Base-by-base conservation (phyloP, 2,329 filamentous ascomycete species). In the Sodiomyces alkalinus region DNA sequence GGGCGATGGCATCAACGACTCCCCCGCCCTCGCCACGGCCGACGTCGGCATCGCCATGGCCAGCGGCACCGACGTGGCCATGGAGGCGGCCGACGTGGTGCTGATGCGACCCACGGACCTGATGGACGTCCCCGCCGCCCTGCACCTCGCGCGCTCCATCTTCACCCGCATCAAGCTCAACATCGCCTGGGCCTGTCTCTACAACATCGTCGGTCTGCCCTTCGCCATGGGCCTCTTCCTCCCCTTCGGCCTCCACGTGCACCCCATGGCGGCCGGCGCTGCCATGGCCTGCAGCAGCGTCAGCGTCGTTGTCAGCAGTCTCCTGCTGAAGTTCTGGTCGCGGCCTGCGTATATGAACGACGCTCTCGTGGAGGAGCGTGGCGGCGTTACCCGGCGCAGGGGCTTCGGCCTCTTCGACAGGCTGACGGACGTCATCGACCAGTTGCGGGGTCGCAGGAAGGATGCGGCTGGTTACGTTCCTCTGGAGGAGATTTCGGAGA, bases 1-100 rank as follows among this genome's bases (percentile, higher is more conserved):
- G 10, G 86, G 90, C 29, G 90, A 98, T 51, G 90, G 90, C 22
- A 94, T 98, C 66, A 98, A 98, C 53, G 90, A 98, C 58, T 93
- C 85, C 0, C 90, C 90, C 0, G 90, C 90, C 1, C 71, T 98
- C 8, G 90, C 85, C 1, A 92, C 85, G 1, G 86, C 90, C 8
- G 76, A 92, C 41, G 74, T 96, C 17, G 90, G 90, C 38, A 93
- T 98, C 40, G 86, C 86, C 33, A 82, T 98, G 53, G 70, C 82
- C 5, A 85, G 77, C 6, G 90, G 90, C 32, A 96, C 90, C 1
- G 90, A 96, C 48, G 87, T 98, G 2, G 90, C 90, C 27, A 92
- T 98, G 74, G 90, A 96, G 56, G 90, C 90, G 1, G 90, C 90
- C 0, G 85, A 93, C 43, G 74, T 98, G 12, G 90, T 98, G 11